Conservation (phyloP, 2,329 filamentous ascomycete species). For the Echinosphaeria canescens region DNA sequence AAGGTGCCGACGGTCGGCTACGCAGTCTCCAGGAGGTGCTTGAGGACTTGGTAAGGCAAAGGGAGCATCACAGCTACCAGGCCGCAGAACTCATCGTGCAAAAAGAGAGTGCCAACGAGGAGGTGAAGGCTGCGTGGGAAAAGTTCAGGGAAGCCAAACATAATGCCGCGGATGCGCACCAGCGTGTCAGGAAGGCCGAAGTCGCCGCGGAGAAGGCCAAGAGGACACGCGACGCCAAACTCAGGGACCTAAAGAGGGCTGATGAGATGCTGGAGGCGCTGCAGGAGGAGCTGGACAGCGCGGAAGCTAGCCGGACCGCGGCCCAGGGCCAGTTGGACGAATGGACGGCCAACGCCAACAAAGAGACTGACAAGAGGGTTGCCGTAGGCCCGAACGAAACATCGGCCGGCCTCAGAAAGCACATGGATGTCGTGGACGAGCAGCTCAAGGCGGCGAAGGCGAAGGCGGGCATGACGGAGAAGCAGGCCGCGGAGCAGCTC, state of each 20-base stretch:
- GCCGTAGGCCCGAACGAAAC: too few relatives aligned
- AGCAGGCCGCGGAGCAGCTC: constrained; percentile 6
- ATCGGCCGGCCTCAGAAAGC: constrained; percentile 26
- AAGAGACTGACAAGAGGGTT: too few relatives aligned
- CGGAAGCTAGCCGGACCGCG: constrained; percentile 8
- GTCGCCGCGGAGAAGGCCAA: constrained; percentile 12
- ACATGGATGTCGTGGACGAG: constrained; percentile 28
- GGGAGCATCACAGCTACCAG: constrained; percentile 26
- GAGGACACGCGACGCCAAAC: constrained; percentile 18
- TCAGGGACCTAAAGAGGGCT: too few relatives aligned
- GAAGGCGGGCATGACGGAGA: constrained; percentile 35
- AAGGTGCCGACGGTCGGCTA: constrained; percentile 46
- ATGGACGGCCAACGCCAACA: too few relatives aligned
- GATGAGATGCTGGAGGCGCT: constrained; percentile 21
- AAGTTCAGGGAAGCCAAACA: constrained; percentile 13
- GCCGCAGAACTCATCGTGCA: constrained; percentile 27
- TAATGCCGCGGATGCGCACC: too few relatives aligned
- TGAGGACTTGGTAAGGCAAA: constrained; percentile 20
- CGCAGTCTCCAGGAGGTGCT: constrained; percentile 35
- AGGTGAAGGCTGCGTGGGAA: constrained; percentile 16
- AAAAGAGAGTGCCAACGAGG: constrained; percentile 23
- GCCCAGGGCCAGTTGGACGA: constrained; percentile 21
- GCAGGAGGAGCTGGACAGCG: constrained; percentile 3
- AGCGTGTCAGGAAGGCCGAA: background rate
- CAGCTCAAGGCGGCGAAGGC: constrained; percentile 35